Conservation (phyloP, 2,329 filamentous ascomycete species). For the Coniella vitis region DNA sequence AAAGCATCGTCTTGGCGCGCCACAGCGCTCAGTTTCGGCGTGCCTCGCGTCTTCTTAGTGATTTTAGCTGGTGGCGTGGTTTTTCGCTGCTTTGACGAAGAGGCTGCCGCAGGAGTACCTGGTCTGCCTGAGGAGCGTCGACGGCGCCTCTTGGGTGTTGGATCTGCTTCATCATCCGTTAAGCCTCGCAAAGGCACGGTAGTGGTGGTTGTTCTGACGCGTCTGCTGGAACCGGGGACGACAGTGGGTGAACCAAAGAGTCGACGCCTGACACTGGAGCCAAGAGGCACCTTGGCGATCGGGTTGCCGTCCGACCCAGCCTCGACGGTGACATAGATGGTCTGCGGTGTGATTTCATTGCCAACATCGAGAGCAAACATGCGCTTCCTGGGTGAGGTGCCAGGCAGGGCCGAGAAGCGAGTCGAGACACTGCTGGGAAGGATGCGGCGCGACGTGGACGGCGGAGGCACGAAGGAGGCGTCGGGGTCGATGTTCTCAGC, state of each 20-base stretch:
- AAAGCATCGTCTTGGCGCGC: not conserved
- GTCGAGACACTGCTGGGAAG: slow-evolving; percentile 37
- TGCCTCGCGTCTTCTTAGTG: slow-evolving; percentile 18
- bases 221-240: slow-evolving; percentile 28
- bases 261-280: slow-evolving; percentile 26
- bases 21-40: slow-evolving; percentile 3
- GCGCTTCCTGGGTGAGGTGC: slow-evolving; percentile 46
- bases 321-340: slow-evolving; percentile 49
- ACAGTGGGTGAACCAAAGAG: slow-evolving; percentile 40
- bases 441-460: slow-evolving; percentile 26
- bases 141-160: slow-evolving; percentile 33
- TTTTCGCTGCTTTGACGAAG: slow-evolving; percentile 36
- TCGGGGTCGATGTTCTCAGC: slow-evolving; percentile 24
- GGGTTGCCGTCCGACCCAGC: slow-evolving; percentile 30
- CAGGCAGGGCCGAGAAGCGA: slow-evolving; percentile 24
- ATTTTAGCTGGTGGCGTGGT: slow-evolving; percentile 36
- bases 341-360: slow-evolving; percentile 41
- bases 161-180: slow-evolving; percentile 35
- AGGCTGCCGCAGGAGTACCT: slow-evolving; percentile 41
- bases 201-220: slow-evolving; percentile 38
- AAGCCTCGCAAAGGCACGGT: slow-evolving; percentile 41
- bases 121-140: slow-evolving; percentile 43
- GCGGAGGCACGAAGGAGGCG: slow-evolving; percentile 4
- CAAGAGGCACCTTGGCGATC: slow-evolving; percentile 3
- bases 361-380: slow-evolving; percentile 52